Evolutionary conservation across 2,329 filamentous ascomycete genomes (phyloP).

Genomic region (Diaporthe australafricana): DNA sequence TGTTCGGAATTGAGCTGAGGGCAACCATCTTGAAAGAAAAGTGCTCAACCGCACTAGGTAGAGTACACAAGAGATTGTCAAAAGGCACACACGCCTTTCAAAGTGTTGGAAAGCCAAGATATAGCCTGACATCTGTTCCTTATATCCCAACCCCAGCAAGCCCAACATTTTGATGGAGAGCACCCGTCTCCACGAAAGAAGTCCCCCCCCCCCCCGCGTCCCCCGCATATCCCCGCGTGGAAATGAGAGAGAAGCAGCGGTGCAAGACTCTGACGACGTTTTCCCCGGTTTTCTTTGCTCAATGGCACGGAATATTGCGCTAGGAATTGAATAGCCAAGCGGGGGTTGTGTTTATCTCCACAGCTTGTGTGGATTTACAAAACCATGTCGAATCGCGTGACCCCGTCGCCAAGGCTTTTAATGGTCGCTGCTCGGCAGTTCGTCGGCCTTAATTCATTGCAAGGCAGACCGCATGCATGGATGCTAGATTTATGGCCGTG

Average conservation of each 20-base stretch:
- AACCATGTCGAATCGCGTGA: not conserved
- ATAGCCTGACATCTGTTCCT: not conserved
- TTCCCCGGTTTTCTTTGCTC: not conserved
- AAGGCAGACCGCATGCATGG: not conserved
- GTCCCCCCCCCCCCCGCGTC: not conserved
- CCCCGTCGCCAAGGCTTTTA: constrained; percentile 1
- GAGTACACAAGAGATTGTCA: not conserved
- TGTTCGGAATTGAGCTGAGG: constrained; percentile 15
- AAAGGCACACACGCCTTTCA: not conserved
- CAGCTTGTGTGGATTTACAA: not conserved
- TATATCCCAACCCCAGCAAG: not conserved
- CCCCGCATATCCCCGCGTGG: not conserved
- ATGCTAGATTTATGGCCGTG: not conserved
- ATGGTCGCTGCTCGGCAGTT: not conserved
- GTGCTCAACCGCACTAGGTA: not conserved
- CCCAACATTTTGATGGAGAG: not conserved
- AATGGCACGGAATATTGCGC: not conserved
- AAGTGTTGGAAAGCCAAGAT: not conserved
- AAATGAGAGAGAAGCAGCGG: not conserved
- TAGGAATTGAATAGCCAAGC: not conserved
- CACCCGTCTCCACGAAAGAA: not conserved
- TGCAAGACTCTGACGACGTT: not conserved
- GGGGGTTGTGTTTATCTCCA: not conserved
- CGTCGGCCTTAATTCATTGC: not conserved
- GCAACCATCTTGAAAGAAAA: not conserved